Base-by-base conservation (phyloP, 108 stramenopile genomes). In the Fragilaria radians region DNA sequence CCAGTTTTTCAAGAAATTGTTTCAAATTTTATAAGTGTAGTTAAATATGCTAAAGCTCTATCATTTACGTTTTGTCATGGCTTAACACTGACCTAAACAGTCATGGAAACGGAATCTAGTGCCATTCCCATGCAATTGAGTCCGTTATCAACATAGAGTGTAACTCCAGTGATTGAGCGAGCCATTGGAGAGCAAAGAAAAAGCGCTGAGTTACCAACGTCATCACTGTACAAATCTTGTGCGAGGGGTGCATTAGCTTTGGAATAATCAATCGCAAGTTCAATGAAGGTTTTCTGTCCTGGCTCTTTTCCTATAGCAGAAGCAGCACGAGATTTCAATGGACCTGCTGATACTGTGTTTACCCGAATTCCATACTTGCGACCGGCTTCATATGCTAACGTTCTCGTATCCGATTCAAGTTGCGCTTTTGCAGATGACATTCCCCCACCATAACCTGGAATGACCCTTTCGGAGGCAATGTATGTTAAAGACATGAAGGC, bases 391-490 rank as follows among this genome's bases (percentile, higher is more conserved):
- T 66, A 98, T 48, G 97, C 96, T 45, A 98, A 83, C 2, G 86
- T 88, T 23, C 95, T 87, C 54, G 97, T 98, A 73, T 98, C 97
- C 57, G 76, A 79, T 64, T 98, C 97, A 36, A 98, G 88, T 72
- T 95, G 95, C 30, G 97, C 92, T 87, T 96, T 93, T 61, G 94
- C 88, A n/a, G 93, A 94, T 36, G 90, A 92, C 96, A 97, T 98
- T 50, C 97, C 97, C 59, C 97, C 97, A 21, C 97, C 97, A 66
- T 98, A 98, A 42, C 97, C 97, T 26, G 97, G 95, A 62, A 98
- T 96, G 30, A 96, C 97, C 75, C 94, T 89, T 74, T 98, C 97
- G 52, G 94, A 94, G 24, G 97, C 97, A 76, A 98, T 95, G 86
- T 98, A 98, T 17, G 95, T 96, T 45, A 98, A 83, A 46, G 94